Conservation (phyloP, 306 rosid genomes). For the Casuarina cunninghamiana region DNA sequence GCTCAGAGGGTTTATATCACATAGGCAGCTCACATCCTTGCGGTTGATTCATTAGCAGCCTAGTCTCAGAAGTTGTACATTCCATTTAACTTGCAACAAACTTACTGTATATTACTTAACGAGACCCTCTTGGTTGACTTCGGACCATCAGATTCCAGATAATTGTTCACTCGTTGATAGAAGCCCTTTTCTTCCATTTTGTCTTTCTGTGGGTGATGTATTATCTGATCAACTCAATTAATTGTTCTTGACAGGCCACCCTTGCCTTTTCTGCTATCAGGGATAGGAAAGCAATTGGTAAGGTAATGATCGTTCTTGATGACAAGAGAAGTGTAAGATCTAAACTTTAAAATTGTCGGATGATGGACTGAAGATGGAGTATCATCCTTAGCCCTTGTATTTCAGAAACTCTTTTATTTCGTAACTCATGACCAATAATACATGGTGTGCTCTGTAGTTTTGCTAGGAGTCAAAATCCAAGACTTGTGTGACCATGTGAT, state of each 20-base stretch:
- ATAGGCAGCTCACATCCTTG: not conserved
- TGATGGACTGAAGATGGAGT: slow-evolving; percentile 21
- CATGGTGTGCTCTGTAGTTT: not conserved
- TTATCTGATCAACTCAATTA: slow-evolving; percentile 16
- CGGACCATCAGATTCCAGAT: not conserved
- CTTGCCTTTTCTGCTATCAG: slow-evolving; percentile 79
- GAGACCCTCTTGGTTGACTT: not conserved
- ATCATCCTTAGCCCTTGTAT: not conserved
- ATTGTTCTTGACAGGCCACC: slow-evolving; percentile 65
- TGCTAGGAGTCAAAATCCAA: not conserved
- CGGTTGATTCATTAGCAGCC: not conserved
- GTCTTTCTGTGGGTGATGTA: slow-evolving; percentile 1
- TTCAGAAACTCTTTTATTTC: not conserved
- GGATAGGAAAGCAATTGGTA: slow-evolving; percentile 86
- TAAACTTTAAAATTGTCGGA: slow-evolving; percentile 48
- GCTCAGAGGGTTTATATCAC: not conserved
- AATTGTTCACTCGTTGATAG: not conserved
- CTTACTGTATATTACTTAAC: not conserved
- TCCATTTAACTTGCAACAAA: not conserved
- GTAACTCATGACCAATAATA: not conserved
- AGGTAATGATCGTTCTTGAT: slow-evolving; percentile 77
- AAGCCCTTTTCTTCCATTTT: not conserved
- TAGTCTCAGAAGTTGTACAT: not conserved
- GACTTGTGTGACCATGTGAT: not conserved
- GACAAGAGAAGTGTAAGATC: slow-evolving; percentile 48